A percentile compares a stretch with the other conserved stretches of the same genome.
phyloP scores from a whole-genome alignment of 1,284 basidiomycete genomes.

The Schizophyllum amplum region DNA sequence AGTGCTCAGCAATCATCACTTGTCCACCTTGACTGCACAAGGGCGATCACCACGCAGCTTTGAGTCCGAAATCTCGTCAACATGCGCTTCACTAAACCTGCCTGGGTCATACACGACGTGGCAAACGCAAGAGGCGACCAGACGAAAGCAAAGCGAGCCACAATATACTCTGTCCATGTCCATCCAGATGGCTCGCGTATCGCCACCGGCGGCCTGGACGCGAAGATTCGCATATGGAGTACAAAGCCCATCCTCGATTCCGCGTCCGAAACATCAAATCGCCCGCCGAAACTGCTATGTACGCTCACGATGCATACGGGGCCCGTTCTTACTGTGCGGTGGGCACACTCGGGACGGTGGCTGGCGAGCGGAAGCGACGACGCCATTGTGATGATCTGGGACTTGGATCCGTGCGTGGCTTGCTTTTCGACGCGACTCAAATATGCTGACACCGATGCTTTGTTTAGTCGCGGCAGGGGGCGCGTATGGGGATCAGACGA shows the following conservation, averaged over 20 bases:
- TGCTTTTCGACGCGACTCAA: conserved; percentile 1
- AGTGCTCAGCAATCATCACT: too few species aligned
- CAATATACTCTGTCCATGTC: conserved; percentile 90
- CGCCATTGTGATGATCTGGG: conserved; percentile 94
- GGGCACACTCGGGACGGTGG: conserved; percentile 92
- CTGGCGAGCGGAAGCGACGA: conserved; percentile 97
- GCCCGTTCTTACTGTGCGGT: conserved; percentile 89
- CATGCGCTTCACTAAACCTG: conserved; percentile 70
- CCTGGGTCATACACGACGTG: conserved; percentile 55
- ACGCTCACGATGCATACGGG: conserved; percentile 94
- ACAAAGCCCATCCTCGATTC: conserved; percentile 85
- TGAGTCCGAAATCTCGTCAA: too few species aligned
- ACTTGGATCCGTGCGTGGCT: conserved; percentile 80
- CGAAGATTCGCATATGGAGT: conserved; percentile 96
- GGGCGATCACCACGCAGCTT: too few species aligned
- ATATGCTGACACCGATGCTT: conserved; percentile 3
- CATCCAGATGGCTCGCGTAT: conserved; percentile 95
- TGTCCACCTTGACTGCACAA: too few species aligned
- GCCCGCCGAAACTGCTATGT: conserved; percentile 81
- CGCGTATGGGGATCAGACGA: conserved; percentile 88
- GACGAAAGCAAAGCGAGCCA: conserved; percentile 42
- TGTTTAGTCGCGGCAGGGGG: conserved; percentile 66
- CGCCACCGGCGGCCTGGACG: conserved; percentile 92
- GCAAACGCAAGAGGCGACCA: not conserved
- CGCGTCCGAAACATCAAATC: conserved; percentile 64